Base-by-base conservation (phyloP, 371 early-diverging fungal genomes). In the Saksenaea oblongispora region DNA sequence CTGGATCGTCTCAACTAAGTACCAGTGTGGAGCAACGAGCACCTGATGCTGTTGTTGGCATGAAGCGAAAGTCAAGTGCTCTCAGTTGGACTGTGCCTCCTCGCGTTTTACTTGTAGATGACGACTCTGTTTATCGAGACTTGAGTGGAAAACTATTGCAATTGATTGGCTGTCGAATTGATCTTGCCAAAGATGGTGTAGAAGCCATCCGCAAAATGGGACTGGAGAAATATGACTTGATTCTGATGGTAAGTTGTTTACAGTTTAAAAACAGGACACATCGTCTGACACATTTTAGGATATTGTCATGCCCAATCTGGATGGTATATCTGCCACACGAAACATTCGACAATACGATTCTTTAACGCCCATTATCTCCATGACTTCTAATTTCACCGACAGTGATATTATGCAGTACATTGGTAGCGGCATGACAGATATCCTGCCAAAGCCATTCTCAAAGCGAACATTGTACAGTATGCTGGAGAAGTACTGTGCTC, bases 351-450 rank as follows among this genome's bases (percentile, higher is more conserved):
- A 88, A 70, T 89, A 89, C 66, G 91, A 92, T 67, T 71, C 80
- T 26, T 61, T 74, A 39, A 91, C 91, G 5, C 91, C 93, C 0
- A 90, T 94, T 44, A 88, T 94, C 41, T 85, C 88, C 9, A 89
- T 94, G 91, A 94, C 93, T n/a, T 84, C 86, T 7, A 88, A 87
- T 62, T 86, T 84, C 8, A 82, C 91, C 5, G 85, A 85, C 34
- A 74, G 67, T 58, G 93, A 93, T 57, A 84, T 88, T 55, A 74
- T 85, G 69, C 85, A 82, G 42, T 94, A 92, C 63, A 78, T 87
- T 59, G 84, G 85, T 5, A 87, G 84, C 59, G 93, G 93, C 5
- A 94, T 94, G 93, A 89, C 88, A 56, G 94, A 92, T 63, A 83
- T 92, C 26, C 66, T 94, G 17, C 84, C 91, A 24, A 94, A 94